Conservation (phyloP, 2,329 filamentous ascomycete species). For the Apiospora pterosperma region DNA sequence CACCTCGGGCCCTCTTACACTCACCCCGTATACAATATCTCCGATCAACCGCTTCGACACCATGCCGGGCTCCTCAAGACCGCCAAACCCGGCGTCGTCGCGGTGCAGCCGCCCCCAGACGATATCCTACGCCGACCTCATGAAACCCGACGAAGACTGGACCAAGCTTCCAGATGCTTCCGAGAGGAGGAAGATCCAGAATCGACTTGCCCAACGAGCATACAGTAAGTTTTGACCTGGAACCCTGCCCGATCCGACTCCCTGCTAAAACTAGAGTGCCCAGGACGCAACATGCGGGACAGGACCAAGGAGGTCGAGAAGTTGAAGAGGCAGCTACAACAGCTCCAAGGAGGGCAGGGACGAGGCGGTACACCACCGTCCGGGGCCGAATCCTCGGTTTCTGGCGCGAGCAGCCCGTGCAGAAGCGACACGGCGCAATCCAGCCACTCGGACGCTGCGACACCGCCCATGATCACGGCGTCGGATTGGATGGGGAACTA, state of each 20-base stretch:
- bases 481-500: slow-evolving; percentile 19
- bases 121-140: slow-evolving; percentile 29
- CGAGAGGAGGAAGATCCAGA: slow-evolving; percentile 32
- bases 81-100: slow-evolving; percentile 18
- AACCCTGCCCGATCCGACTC: neutral
- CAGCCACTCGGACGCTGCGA: slow-evolving; percentile 13
- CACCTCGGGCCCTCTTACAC: neutral
- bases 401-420: slow-evolving; percentile 14
- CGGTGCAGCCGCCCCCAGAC: slow-evolving; percentile 29
- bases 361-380: neutral
- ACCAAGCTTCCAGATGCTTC: slow-evolving; percentile 29
- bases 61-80: neutral
- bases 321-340: slow-evolving; percentile 20
- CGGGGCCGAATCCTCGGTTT: slow-evolving; percentile 9
- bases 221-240: slow-evolving; percentile 22
- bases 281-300: slow-evolving; percentile 22
- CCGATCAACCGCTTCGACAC: neutral
- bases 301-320: slow-evolving; percentile 23
- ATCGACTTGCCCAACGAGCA: slow-evolving; percentile 30
- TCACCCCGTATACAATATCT: neutral
- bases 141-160: slow-evolving; percentile 33
- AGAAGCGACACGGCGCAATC: neutral
- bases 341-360: slow-evolving; percentile 16
- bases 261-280: neutral
- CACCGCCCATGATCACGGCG: slow-evolving; percentile 13